These are phyloP conservation scores for Camillea tinctor DNA, from an alignment of 2,329 filamentous ascomycete genomes.

Conservation along the genomic window DNA sequence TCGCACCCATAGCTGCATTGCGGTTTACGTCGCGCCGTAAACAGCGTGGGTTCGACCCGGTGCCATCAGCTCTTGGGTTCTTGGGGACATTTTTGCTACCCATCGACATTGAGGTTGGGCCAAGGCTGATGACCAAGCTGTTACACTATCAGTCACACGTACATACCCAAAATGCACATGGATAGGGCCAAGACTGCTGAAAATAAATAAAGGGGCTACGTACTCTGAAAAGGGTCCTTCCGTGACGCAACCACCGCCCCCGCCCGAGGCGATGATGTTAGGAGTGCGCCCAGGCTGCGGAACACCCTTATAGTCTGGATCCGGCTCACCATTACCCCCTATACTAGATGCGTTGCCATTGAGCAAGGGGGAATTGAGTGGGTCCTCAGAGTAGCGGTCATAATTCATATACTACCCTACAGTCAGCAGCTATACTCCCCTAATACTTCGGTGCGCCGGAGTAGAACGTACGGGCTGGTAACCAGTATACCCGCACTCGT, in stretches of 20 bases:
- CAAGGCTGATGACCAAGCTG: slow-evolving; percentile 42
- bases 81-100: slow-evolving; percentile 28
- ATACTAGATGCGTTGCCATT: slow-evolving; percentile 52
- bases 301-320: slow-evolving; percentile 25
- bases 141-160: slow-evolving; percentile 8
- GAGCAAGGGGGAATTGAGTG: slow-evolving; percentile 49
- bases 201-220: slow-evolving; percentile 6
- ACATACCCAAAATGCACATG: not conserved
- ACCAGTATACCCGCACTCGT: slow-evolving; percentile 34
- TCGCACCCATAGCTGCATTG: slow-evolving; percentile 36
- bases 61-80: slow-evolving; percentile 35
- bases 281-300: slow-evolving; percentile 33
- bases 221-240: slow-evolving; percentile 47
- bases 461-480: slow-evolving; percentile 30
- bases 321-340: slow-evolving; percentile 44
- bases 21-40: slow-evolving; percentile 41
- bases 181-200: too few species aligned
- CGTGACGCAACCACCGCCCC: slow-evolving; percentile 55
- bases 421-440: slow-evolving; percentile 2
- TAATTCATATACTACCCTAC: slow-evolving; percentile 48
- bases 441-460: not conserved
- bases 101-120: slow-evolving; percentile 35
- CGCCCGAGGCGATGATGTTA: slow-evolving; percentile 44
- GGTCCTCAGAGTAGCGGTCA: slow-evolving; percentile 47
- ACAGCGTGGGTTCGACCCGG: slow-evolving; percentile 42